phyloP scores from a whole-genome alignment of 2,329 filamentous ascomycete species.

The Westerdykella sp. region DNA sequence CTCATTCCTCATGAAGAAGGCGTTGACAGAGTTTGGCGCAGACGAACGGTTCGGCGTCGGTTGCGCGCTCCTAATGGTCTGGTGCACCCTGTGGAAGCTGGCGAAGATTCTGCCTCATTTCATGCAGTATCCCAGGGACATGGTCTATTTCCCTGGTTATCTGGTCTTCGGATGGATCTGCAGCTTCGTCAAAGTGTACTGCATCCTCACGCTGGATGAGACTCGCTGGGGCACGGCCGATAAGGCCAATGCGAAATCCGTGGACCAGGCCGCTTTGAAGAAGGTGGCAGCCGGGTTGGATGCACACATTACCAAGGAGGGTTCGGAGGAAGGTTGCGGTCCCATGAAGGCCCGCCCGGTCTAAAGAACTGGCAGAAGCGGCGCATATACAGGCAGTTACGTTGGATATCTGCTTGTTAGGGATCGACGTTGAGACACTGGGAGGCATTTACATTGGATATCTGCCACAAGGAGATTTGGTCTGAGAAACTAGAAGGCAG shows the following conservation, averaged over 20 bases:
- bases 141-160: constrained; percentile 46
- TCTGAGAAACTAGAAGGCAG: no score
- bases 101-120: constrained; percentile 54
- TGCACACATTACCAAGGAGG: no score
- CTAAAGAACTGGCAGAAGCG: no score
- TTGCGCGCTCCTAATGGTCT: constrained; percentile 28
- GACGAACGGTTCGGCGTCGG: constrained; percentile 11
- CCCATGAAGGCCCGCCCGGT: no score
- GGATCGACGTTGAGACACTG: no score
- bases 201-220: constrained; percentile 42
- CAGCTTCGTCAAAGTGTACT: constrained; percentile 53
- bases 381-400: no score
- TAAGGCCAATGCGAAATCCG: background rate
- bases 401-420: no score
- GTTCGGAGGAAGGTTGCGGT: no score
- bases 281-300: no score
- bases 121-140: constrained; percentile 46
- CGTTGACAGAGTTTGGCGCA: constrained; percentile 2
- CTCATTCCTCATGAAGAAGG: constrained; percentile 24
- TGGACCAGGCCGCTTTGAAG: no score
- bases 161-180: constrained; percentile 55
- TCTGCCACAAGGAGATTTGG: no score
- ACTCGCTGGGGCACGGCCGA: constrained; percentile 11
- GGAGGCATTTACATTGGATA: no score
- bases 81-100: constrained; percentile 51